Base-by-base conservation (phyloP, 352 stramenopile species). In the Phytophthora tentaculata region DNA sequence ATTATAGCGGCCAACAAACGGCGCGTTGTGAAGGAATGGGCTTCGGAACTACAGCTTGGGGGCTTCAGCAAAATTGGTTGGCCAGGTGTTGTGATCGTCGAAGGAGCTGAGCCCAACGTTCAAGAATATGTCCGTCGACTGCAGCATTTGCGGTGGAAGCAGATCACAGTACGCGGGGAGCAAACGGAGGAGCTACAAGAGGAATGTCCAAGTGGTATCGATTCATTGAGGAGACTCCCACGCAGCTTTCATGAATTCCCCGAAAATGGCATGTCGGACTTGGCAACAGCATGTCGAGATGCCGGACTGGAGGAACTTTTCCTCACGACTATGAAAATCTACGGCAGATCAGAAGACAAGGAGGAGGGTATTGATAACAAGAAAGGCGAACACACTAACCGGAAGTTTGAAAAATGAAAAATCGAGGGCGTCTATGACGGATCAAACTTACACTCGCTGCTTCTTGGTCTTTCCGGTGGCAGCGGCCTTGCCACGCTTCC, bases 11-110 rank as follows among this genome's bases (percentile, higher is more conserved):
- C 70, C 14, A 90, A 71, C 45, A 95, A 95, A 66, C 80, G 83
- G 3, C 81, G 77, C 41, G 84, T 91, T 3, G 70, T 95, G 20
- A 83, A 81, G 44, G 83, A 95, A 41, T 93, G 80, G 83, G 87
- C 87, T 5, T 41, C 74, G 1, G 87, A 95, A 67, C 72, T 94
- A 24, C 32, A 72, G 20, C 83, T 95, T 10, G 70, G 83, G 9
- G 87, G 84, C 8, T 90, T 88, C 24, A 89, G 80, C 67, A 95
- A 95, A 66, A 92, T 95, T 50, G 87, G 87, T 0, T 95, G 87
- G 87, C 87, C 87, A 19, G 87, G 86, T 24, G 73, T 95, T 35
- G 84, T 95, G 6, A 63, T 95, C 43, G 80, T 90, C 55, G 87
- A 95, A 55, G 87, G 87, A 20, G 44, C 60, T 12, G 85, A 94